Percentiles rank a stretch among this genome's conserved stretches.
Evolutionary conservation across 371 early-diverging fungal genomes (phyloP).

Genomic region (Lichtheimia hyalospora): DNA sequence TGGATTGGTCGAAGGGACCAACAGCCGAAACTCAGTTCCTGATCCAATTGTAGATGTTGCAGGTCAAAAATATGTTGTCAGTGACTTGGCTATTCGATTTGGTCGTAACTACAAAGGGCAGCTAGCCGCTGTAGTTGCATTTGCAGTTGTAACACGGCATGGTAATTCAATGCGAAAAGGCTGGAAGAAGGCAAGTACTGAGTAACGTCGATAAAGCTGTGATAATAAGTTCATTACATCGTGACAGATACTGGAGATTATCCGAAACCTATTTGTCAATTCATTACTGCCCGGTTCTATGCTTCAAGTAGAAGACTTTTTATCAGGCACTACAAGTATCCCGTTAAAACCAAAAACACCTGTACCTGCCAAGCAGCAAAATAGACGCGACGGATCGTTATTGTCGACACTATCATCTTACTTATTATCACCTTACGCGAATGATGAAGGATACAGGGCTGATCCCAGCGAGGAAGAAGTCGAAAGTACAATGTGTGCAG

Average conservation of each 20-base stretch:
- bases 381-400: constrained; percentile 65
- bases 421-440: constrained; percentile 68
- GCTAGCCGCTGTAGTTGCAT: constrained; percentile 82
- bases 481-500: constrained; percentile 67
- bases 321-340: constrained; percentile 68
- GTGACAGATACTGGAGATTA: constrained; percentile 60
- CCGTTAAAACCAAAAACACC: constrained; percentile 64
- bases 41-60: constrained; percentile 65
- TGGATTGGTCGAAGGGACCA: constrained; percentile 61
- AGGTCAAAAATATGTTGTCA: constrained; percentile 66
- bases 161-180: constrained; percentile 72
- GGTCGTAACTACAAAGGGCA: constrained; percentile 89
- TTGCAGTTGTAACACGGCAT: constrained; percentile 74
- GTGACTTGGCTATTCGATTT: constrained; percentile 76
- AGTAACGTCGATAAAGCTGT: neutral
- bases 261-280: constrained; percentile 83
- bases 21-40: constrained; percentile 46
- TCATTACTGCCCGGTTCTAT: constrained; percentile 61
- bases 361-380: constrained; percentile 46
- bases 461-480: constrained; percentile 79
- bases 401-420: constrained; percentile 81
- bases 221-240: constrained; percentile 6
- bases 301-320: constrained; percentile 75
- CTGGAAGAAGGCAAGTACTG: constrained; percentile 63
- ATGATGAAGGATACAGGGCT: constrained; percentile 55